Evolutionary conservation across 768 basidiomycete genomes (phyloP).

Genomic region (Naematelia encephala): DNA sequence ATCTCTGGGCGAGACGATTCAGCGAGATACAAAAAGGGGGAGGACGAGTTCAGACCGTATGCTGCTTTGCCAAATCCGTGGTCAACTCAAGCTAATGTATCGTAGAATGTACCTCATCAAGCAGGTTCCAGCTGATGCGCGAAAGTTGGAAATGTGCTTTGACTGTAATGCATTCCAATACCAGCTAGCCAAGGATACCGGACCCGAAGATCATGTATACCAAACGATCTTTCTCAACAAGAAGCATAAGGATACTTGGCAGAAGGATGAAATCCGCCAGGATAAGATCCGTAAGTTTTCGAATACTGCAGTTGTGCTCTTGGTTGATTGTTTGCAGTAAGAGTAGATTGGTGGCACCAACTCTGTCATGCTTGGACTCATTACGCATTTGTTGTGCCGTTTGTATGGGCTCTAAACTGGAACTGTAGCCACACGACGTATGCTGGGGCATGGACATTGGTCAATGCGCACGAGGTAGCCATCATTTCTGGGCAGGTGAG

Average conservation of each 20-base stretch:
- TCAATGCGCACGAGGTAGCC: conserved; percentile 51
- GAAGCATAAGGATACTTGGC: conserved; percentile 51
- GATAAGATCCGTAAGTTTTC: conserved; percentile 51
- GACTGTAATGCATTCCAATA: conserved; percentile 49
- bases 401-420: conserved; percentile 50
- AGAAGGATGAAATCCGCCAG: conserved; percentile 51
- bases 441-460: conserved; percentile 53
- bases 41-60: conserved; percentile 51
- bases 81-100: not conserved
- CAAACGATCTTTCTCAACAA: conserved; percentile 55
- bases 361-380: conserved; percentile 50
- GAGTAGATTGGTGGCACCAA: conserved; percentile 53
- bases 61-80: conserved; percentile 4
- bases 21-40: conserved; percentile 41
- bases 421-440: conserved; percentile 48
- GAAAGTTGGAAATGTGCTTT: conserved; percentile 51
- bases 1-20: conserved; percentile 51
- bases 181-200: conserved; percentile 44
- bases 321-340: conserved; percentile 26
- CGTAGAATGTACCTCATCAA: conserved; percentile 53
- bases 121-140: conserved; percentile 22
- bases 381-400: conserved; percentile 51
- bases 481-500: conserved; percentile 24
- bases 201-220: conserved; percentile 52
- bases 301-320: not conserved